phyloP scores from a whole-genome alignment of 1,284 basidiomycete species.

The Agroathelia rolfsii region DNA sequence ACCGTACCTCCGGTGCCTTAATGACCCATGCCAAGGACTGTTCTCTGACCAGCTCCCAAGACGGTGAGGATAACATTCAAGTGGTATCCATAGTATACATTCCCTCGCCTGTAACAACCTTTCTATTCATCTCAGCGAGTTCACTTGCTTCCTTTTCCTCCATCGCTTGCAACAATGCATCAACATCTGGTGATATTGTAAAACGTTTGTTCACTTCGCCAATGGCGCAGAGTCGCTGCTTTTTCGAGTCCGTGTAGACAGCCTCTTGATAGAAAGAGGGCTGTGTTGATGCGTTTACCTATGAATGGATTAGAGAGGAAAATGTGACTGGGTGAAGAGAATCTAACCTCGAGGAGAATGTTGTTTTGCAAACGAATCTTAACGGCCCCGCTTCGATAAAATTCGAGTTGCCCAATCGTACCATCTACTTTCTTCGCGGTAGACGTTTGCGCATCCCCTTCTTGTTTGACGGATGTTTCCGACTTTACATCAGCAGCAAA shows the following conservation, averaged over 20 bases:
- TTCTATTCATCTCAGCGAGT: no score
- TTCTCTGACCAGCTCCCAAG: no score
- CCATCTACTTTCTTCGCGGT: constrained; percentile 50
- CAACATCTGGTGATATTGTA: constrained; percentile 79
- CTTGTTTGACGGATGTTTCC: constrained; percentile 17
- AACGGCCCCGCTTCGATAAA: constrained; percentile 78
- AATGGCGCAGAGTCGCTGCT: constrained; percentile 58
- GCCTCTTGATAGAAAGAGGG: constrained; percentile 88
- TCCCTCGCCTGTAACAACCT: no score
- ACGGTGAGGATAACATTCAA: no score
- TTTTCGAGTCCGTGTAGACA: constrained; percentile 57
- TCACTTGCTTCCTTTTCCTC: no score
- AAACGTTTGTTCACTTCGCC: constrained; percentile 85
- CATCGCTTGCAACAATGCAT: constrained; percentile 65
- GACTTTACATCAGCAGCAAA: constrained; percentile 54
- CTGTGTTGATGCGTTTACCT: constrained; percentile 81
- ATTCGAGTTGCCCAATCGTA: constrained; percentile 70
- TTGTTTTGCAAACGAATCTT: constrained; percentile 77
- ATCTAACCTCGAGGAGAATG: constrained; percentile 67
- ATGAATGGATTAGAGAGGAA: constrained; percentile 7
- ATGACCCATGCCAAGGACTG: no score
- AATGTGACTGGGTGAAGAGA: constrained; percentile 6
- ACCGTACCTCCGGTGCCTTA: no score
- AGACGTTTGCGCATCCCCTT: constrained; percentile 21
- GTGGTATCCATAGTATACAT: no score